Evolutionary conservation across 345 rosid species (phyloP).

Genomic region (Populus alba): DNA sequence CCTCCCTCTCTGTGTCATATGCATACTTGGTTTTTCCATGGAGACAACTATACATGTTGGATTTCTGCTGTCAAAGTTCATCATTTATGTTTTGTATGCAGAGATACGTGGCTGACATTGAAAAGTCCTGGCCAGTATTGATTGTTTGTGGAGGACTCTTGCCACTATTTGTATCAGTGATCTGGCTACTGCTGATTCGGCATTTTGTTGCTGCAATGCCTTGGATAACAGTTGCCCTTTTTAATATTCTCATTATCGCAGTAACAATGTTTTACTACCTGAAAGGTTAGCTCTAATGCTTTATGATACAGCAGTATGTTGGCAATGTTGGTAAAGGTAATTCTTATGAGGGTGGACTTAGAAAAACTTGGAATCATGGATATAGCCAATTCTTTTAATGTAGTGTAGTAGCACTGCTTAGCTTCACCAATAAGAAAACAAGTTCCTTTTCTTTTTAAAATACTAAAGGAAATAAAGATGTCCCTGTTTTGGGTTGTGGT

Average conservation of each 20-base stretch:
- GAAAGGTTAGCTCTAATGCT: constrained; percentile 52
- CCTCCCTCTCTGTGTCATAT: neutral
- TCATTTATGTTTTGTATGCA: constrained; percentile 34
- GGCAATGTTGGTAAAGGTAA: too few species aligned
- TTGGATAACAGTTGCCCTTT: constrained; percentile 86
- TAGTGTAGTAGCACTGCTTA: too few species aligned
- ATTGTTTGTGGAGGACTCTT: constrained; percentile 92
- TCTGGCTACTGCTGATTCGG: constrained; percentile 89
- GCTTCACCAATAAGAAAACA: too few species aligned
- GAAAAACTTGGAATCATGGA: too few species aligned
- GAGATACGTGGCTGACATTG: constrained; percentile 95
- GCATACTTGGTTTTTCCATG: neutral
- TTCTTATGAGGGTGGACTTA: too few species aligned
- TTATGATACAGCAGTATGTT: neutral
- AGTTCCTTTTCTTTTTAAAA: too few species aligned
- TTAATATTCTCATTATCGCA: constrained; percentile 71
- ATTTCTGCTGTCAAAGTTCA: constrained; percentile 11
- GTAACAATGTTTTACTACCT: constrained; percentile 83
- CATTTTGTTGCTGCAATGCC: constrained; percentile 97
- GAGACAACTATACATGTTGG: neutral
- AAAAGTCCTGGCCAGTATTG: constrained; percentile 92
- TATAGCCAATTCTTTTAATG: too few species aligned
- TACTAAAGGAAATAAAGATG: too few species aligned
- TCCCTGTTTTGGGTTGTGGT: too few species aligned
- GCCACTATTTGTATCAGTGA: constrained; percentile 79